Base-by-base conservation (phyloP, 345 rosid species). In the Lagerstroemia speciosa region DNA sequence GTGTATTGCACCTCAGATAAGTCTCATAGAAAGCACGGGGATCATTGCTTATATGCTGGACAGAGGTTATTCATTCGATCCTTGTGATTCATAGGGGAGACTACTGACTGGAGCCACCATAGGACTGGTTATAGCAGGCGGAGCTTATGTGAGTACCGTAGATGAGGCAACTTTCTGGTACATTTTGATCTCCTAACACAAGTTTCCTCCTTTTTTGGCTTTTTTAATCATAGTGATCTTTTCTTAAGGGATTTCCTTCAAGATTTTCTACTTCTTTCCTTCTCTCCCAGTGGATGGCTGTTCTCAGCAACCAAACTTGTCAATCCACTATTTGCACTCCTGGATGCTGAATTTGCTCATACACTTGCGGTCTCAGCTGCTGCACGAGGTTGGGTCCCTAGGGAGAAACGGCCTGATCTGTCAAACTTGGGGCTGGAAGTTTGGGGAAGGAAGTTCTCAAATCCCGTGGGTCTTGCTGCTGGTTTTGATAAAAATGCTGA, bases 161-260 rank as follows among this genome's bases (percentile, higher is more conserved):
- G 99, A 94, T 82, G 99, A 91, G 83, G 99, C 96, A 62, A 91
- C 99, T 68, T 88, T 94, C 89, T 91, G 99, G 99, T 94, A 89
- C 73, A 65, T 68, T 69, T 68, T 41, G 67, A 61, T 69, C 38
- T 71, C 27, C 67, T 46, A 62, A 57, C 67, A 16, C 55, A n/a
- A 60, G 65, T 19, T 64, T 37, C 45, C 64, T 22, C 71, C 34
- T 66, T 43, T 62, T n/a, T 38, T 29, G 62, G 30, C 12, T 72
- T 36, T 30, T 43, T 61, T 79, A 69, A 41, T 62, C 37, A n/a
- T 70, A 30, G 64, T 55, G 37, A 6, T 36, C 22, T 20, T 68
- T 50, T 50, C 17, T 40, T 8, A 68, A n/a, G 62, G 34, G 53
- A 27, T 68, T 61, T 69, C 40, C 24, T 29, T 64, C 33, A 27